Evolutionary conservation across 495 filamentous ascomycete species (phyloP).

Genomic region (Penicillium soppii): DNA sequence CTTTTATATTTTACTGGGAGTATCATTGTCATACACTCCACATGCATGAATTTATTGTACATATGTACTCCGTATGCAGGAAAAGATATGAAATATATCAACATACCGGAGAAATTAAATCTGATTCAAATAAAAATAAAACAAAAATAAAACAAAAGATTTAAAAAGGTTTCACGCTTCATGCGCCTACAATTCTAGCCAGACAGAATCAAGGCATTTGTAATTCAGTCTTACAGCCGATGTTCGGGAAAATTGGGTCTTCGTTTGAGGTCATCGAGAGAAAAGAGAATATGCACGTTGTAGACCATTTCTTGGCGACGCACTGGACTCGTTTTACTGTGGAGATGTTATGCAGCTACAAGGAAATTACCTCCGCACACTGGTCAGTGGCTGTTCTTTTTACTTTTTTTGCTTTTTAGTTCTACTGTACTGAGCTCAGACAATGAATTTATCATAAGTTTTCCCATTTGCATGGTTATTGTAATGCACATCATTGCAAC

Average conservation of each 20-base stretch:
- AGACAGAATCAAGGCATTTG: background rate
- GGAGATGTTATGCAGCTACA: constrained; percentile 1
- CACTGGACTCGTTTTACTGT: constrained; percentile 8
- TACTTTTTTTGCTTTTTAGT: background rate
- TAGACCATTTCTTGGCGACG: constrained; percentile 4
- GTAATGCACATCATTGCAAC: too few species aligned
- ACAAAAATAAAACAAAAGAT: background rate
- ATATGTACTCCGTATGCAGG: too few species aligned
- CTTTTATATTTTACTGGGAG: too few species aligned
- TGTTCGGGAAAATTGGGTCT: constrained; percentile 16
- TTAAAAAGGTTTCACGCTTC: background rate
- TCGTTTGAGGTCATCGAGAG: too few species aligned
- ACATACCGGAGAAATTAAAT: too few species aligned
- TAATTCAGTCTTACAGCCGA: constrained; percentile 11
- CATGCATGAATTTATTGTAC: constrained; percentile 6
- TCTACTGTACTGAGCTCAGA: background rate
- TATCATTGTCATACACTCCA: background rate
- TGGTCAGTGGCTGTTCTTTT: background rate
- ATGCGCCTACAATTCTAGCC: background rate
- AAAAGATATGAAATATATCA: too few species aligned
- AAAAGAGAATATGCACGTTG: too few species aligned
- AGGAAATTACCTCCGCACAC: constrained; percentile 2
- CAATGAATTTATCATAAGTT: background rate
- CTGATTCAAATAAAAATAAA: too few species aligned
- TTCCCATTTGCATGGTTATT: too few species aligned